phyloP scores from a whole-genome alignment of 345 rosid species.

The Euphorbia tirucalli region DNA sequence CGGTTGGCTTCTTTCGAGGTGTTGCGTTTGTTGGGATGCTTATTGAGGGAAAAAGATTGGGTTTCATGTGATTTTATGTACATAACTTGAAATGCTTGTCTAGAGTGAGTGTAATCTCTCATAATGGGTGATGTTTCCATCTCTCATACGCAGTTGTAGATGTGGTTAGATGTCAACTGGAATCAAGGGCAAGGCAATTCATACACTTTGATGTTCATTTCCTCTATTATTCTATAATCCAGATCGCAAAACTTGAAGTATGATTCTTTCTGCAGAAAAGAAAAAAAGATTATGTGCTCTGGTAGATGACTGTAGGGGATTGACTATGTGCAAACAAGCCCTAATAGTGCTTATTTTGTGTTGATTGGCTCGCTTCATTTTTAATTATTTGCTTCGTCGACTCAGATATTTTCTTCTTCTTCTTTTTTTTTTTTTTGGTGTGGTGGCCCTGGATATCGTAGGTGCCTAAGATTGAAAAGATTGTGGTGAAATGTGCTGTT shows the following conservation, averaged over 20 bases:
- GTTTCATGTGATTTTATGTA: background rate
- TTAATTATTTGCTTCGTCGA: background rate
- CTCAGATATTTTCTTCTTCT: background rate
- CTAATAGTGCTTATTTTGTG: background rate
- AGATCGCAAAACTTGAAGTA: too few species aligned
- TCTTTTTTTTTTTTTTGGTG: background rate
- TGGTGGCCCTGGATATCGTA: conserved; percentile 14
- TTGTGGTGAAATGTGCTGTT: conserved; percentile 91
- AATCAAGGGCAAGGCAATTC: too few species aligned
- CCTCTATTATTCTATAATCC: too few species aligned
- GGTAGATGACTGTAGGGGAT: too few species aligned
- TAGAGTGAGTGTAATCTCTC: background rate
- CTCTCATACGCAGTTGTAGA: too few species aligned
- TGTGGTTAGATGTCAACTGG: too few species aligned
- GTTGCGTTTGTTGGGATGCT: background rate
- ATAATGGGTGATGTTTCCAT: too few species aligned
- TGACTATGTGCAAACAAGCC: too few species aligned
- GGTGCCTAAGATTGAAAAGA: conserved; percentile 84
- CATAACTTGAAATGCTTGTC: background rate
- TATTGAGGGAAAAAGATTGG: background rate
- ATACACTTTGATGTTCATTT: too few species aligned
- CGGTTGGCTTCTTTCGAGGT: background rate
- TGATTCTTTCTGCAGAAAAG: too few species aligned
- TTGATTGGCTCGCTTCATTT: background rate
- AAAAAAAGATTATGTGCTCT: too few species aligned